phyloP scores from a whole-genome alignment of 2,329 filamentous ascomycete species.

The Chaetothyriales sp. region DNA sequence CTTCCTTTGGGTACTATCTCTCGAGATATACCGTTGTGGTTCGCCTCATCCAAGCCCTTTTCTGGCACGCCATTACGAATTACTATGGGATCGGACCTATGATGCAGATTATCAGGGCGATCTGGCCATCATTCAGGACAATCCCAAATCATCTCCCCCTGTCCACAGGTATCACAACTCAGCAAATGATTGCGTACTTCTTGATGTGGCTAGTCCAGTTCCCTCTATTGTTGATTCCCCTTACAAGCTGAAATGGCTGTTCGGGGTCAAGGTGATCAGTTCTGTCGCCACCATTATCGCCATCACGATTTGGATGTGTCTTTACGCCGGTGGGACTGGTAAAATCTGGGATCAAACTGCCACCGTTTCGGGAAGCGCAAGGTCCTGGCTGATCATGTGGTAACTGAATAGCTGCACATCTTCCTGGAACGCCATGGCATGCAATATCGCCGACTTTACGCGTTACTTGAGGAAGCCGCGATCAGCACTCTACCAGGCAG shows the following conservation, averaged over 20 bases:
- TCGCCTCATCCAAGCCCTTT: conserved; percentile 40
- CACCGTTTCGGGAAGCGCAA: conserved; percentile 21
- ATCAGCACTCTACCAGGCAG: conserved; percentile 30
- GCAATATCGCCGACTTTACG: conserved; percentile 42
- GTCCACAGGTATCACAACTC: conserved; percentile 24
- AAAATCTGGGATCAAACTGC: neutral
- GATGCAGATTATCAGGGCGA: conserved; percentile 24
- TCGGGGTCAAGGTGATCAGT: conserved; percentile 23
- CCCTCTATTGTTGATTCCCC: conserved; percentile 27
- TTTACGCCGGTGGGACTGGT: conserved; percentile 30
- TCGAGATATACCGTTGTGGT: conserved; percentile 42
- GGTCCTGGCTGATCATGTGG: conserved; percentile 25
- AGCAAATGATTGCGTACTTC: conserved; percentile 25
- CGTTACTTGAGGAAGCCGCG: conserved; percentile 26
- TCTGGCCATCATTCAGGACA: conserved; percentile 32
- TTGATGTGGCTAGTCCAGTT: conserved; percentile 29
- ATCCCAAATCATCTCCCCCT: conserved; percentile 23
- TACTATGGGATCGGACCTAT: conserved; percentile 23
- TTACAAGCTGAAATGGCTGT: conserved; percentile 15
- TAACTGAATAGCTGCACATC: conserved; percentile 21
- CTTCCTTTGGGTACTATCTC: conserved; percentile 45
- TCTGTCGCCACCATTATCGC: conserved; percentile 21
- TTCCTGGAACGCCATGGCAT: conserved; percentile 25
- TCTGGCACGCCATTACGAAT: conserved; percentile 37
- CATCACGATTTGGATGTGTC: conserved; percentile 24